Conservation (phyloP, 1,139 yeast species). For the Suzukiozyma palmioleophila region DNA sequence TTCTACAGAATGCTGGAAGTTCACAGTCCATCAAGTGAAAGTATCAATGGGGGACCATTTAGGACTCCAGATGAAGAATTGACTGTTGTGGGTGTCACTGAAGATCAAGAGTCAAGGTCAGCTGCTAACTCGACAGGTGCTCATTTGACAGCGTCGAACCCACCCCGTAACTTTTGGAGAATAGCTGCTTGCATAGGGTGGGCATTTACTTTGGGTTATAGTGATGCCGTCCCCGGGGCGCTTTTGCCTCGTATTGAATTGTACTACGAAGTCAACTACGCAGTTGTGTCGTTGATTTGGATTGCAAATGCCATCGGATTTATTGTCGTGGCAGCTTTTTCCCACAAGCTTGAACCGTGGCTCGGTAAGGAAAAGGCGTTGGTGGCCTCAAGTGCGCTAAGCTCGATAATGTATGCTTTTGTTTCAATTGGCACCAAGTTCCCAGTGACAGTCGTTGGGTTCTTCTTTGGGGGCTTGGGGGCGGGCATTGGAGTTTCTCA, state of each 20-base stretch:
- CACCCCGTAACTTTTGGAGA: conserved; percentile 43
- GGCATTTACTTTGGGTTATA: conserved; percentile 33
- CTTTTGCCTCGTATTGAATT: conserved; percentile 40
- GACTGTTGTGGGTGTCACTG: not conserved
- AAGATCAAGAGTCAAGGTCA: not conserved
- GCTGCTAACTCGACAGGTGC: not conserved
- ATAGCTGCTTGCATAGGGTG: conserved; percentile 38
- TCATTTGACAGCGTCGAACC: conserved; percentile 26
- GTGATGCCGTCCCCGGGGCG: conserved; percentile 48
- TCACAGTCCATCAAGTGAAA: too few relatives aligned
- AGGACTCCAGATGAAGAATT: not conserved
- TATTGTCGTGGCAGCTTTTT: conserved; percentile 35
- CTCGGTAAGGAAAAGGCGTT: conserved; percentile 38
- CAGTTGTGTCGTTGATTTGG: conserved; percentile 43
- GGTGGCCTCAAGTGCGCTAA: conserved; percentile 30
- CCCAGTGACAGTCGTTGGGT: conserved; percentile 46
- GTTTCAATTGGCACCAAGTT: conserved; percentile 34
- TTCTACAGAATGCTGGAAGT: too few relatives aligned
- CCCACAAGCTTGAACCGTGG: conserved; percentile 36
- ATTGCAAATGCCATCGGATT: conserved; percentile 43
- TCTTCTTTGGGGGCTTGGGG: conserved; percentile 59
- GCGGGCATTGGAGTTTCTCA: conserved; percentile 53
- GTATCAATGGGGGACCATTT: not conserved
- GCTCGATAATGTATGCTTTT: conserved; percentile 35
- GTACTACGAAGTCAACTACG: conserved; percentile 31